These are phyloP conservation scores for Plasmodiophora brassicae DNA, from an alignment of 208 protist genomes.

Conservation along the genomic window DNA sequence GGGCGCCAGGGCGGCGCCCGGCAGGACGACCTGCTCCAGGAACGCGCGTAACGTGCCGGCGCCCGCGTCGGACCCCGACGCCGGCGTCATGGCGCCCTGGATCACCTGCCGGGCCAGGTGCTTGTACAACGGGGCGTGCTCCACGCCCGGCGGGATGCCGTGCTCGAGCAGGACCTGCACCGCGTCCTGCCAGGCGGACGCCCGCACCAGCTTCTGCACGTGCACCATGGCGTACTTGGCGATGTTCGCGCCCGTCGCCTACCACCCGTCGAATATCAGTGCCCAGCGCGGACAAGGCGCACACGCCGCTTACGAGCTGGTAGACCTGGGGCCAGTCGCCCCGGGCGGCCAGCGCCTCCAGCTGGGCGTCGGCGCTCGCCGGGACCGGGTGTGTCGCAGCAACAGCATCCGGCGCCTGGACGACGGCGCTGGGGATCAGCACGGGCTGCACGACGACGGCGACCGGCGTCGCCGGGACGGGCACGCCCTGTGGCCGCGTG, in stretches of 20 bases:
- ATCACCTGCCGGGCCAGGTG: slow-evolving; percentile 45
- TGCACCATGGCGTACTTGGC: slow-evolving; percentile 59
- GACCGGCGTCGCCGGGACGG: neutral
- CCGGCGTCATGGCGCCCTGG: neutral
- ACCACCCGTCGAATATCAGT: no score
- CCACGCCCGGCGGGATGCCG: slow-evolving; percentile 4
- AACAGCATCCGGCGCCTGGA: no score
- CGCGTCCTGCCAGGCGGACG: slow-evolving; percentile 14
- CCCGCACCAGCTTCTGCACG: slow-evolving; percentile 39
- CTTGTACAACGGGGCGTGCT: slow-evolving; percentile 31
- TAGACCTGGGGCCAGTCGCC: slow-evolving; percentile 46
- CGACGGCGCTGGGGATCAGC: no score
- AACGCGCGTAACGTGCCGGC: neutral
- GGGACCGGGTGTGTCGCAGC: neutral
- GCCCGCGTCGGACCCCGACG: neutral
- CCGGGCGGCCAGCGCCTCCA: neutral
- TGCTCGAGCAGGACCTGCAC: slow-evolving; percentile 37
- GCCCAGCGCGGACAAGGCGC: slow-evolving; percentile 36
- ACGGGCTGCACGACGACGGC: no score
- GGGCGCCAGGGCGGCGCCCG: neutral
- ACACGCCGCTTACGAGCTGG: slow-evolving; percentile 44
- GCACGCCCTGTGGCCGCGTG: neutral
- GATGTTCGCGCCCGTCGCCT: slow-evolving; percentile 49
- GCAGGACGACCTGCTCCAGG: slow-evolving; percentile 14
- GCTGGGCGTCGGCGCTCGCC: neutral